These are phyloP conservation scores for Mycosphaerella sp. DNA, from an alignment of 2,329 filamentous ascomycete genomes.

Conservation along the genomic window DNA sequence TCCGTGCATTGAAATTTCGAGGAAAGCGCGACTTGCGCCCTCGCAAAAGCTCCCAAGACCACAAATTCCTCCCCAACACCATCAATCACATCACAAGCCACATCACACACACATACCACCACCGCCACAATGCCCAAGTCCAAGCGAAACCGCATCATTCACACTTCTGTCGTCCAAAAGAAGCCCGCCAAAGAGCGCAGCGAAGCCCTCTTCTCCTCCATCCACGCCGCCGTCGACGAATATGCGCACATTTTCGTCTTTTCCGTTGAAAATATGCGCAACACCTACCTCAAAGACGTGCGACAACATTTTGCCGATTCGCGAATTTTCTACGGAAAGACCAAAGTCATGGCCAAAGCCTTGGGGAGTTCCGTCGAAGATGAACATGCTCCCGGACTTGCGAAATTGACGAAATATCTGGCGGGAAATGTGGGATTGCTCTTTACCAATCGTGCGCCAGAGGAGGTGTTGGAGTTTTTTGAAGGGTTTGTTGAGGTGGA, in stretches of 20 bases:
- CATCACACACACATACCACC: neutral
- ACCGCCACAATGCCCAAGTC: slow-evolving; percentile 78
- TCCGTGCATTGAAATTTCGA: no score
- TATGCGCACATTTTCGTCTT: slow-evolving; percentile 94
- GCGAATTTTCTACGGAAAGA: slow-evolving; percentile 97
- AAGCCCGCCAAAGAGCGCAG: slow-evolving; percentile 81
- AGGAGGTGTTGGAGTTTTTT: slow-evolving; percentile 67
- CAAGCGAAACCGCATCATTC: slow-evolving; percentile 81
- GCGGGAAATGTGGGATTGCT: slow-evolving; percentile 80
- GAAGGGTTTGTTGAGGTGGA: slow-evolving; percentile 66
- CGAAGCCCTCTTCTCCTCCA: slow-evolving; percentile 77
- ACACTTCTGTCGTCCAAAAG: slow-evolving; percentile 86
- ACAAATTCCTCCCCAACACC: no score
- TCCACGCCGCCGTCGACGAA: slow-evolving; percentile 75
- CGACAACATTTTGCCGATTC: slow-evolving; percentile 77
- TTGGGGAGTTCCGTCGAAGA: slow-evolving; percentile 67
- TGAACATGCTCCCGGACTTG: slow-evolving; percentile 72
- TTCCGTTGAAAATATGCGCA: slow-evolving; percentile 93
- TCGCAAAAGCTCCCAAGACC: no score
- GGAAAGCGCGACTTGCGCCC: no score
- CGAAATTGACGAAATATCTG: slow-evolving; percentile 62
- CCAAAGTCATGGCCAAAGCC: slow-evolving; percentile 96
- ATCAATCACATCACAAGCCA: neutral
- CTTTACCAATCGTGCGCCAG: slow-evolving; percentile 71
- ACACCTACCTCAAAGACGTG: slow-evolving; percentile 89